Percentiles rank a stretch among this genome's conserved stretches.
Evolutionary conservation across 495 filamentous ascomycete species (phyloP).

Genomic region (Rostrohypoxylon terebratum): DNA sequence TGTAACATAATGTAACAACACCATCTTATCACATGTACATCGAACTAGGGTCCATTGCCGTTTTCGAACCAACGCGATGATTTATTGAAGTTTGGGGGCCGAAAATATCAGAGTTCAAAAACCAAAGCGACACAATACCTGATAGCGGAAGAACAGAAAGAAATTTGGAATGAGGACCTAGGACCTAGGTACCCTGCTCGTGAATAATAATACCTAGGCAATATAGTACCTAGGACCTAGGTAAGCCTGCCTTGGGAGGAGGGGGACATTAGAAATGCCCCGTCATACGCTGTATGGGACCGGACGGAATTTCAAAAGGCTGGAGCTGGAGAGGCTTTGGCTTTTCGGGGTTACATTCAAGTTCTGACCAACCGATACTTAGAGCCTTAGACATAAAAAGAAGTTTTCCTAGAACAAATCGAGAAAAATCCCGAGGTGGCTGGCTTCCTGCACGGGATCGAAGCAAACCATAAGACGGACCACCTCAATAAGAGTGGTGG

Average conservation of each 20-base stretch:
- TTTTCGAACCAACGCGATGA: constrained; percentile 13
- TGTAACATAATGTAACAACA: constrained; percentile 5
- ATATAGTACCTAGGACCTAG: neutral
- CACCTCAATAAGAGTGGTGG: neutral
- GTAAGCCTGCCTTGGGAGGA: neutral
- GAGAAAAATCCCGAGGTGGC: neutral
- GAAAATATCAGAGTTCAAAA: neutral
- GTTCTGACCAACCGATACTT: neutral
- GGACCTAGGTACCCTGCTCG: neutral
- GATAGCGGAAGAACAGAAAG: neutral
- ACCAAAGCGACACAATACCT: neutral
- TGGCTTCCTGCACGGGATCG: constrained; percentile 1
- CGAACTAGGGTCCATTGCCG: constrained; percentile 14
- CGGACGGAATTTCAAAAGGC: neutral
- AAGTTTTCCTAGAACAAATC: neutral
- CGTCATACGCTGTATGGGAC: neutral
- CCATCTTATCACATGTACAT: constrained; percentile 8
- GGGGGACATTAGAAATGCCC: neutral
- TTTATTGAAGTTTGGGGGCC: constrained; percentile 8
- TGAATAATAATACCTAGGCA: no score
- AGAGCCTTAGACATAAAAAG: neutral
- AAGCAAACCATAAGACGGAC: neutral
- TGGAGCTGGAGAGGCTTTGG: neutral
- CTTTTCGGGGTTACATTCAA: neutral
- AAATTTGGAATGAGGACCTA: neutral